Evolutionary conservation across 495 filamentous ascomycete genomes (phyloP), one percentile per base, ranked within the genome.

Genomic region (Achaetomiella virescens): DNA sequence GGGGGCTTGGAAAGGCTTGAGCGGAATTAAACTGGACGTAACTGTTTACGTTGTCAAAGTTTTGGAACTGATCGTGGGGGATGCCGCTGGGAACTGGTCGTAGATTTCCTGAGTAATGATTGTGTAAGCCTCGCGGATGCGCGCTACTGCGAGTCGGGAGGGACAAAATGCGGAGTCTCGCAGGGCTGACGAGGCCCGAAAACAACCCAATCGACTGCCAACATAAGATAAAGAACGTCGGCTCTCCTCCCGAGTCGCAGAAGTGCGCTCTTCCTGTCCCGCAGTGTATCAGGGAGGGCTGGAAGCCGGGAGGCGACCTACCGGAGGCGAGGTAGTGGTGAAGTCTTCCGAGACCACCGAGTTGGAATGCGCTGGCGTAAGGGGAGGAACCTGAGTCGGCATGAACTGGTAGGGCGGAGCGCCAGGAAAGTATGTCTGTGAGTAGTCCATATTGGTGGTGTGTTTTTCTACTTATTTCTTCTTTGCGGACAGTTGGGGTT

Each of bases 401-500:
- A 81, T 75, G 65, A 80, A 81, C 50, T 72, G 75, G 69, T 81
- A 82, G 54, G 74, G 71, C 69, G 80, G 78, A 54, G 70, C 67
- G 58, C 74, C 72, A 44, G 72, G 58, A 60, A 70, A 74, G 71
- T 74, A 78, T 14, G 70, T 48, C 49, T 71, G 60, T 22, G 71
- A 67, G 61, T 72, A 78, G 61, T 77, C 73, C 75, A 78, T 78
- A 54, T 63, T 56, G 54, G 20, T 40, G 54, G 6, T 15, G 24
- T 7, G 35, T 54, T 7, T 17, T 36, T 25, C 15, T 38, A 36
- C 33, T 15, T 24, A 15, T 48, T 31, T 12, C 9, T 27, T 38
- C 24, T 44, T 47, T 44, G 17, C 12, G 7, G 33, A 8, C 33
- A 17, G 17, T 36, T 24, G n/a, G 43, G 12, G 25, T 12, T 27